Evolutionary conservation across 768 basidiomycete genomes (phyloP).

Genomic region (Suillus paluster): DNA sequence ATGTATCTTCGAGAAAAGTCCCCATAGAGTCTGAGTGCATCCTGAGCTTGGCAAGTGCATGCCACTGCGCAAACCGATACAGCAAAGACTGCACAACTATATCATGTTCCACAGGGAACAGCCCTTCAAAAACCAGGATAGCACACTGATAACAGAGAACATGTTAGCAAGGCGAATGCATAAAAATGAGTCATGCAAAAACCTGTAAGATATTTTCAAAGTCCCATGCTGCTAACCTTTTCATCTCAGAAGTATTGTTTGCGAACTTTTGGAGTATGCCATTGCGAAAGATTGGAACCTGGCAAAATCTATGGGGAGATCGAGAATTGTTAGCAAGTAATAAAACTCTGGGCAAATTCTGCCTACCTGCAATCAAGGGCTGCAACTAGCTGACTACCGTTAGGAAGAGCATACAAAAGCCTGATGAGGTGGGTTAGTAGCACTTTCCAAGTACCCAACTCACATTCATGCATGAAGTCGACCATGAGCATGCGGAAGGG

Average conservation of each 20-base stretch:
- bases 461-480: conserved; percentile 22
- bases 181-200: too few relatives aligned
- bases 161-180: too few relatives aligned
- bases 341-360: too few relatives aligned
- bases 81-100: conserved; percentile 23
- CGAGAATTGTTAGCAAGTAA: too few relatives aligned
- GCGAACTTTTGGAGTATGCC: conserved; percentile 41
- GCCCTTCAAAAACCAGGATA: conserved; percentile 41
- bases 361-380: conserved; percentile 15
- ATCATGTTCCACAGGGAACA: conserved; percentile 32
- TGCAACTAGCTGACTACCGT: conserved; percentile 6
- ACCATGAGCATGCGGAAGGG: conserved; percentile 13
- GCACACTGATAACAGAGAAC: conserved; percentile 28
- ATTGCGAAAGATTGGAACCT: conserved; percentile 24
- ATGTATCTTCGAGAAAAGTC: background rate
- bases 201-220: conserved; percentile 1
- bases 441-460: conserved; percentile 22
- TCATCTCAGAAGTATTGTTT: conserved; percentile 42
- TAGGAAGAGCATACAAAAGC: conserved; percentile 13
- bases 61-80: conserved; percentile 5
- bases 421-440: conserved; percentile 19
- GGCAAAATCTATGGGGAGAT: conserved; percentile 17
- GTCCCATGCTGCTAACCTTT: conserved; percentile 25
- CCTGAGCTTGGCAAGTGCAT: conserved; percentile 8
- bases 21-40: conserved; percentile 7